These are phyloP conservation scores for Boletus hoseneyae DNA, from an alignment of 1,284 basidiomycete genomes.

Conservation along the genomic window DNA sequence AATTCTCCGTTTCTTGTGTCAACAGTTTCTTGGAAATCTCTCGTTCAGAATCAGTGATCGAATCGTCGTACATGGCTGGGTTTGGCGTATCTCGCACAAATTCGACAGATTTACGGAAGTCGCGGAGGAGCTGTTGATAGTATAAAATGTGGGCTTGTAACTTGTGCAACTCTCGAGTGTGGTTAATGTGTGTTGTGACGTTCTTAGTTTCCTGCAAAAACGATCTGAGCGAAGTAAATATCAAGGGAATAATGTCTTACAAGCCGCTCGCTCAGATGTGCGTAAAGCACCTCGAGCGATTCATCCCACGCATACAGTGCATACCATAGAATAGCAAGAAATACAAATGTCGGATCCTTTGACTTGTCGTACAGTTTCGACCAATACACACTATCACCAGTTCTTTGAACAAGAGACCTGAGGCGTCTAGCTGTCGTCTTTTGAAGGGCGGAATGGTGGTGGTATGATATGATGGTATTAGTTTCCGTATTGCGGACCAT, in stretches of 20 bases:
- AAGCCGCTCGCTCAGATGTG: constrained; percentile 41
- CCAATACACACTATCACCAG: constrained; percentile 50
- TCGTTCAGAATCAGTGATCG: constrained; percentile 13
- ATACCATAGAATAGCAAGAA: constrained; percentile 54
- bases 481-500: constrained; percentile 34
- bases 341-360: constrained; percentile 49
- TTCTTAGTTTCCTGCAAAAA: constrained; percentile 40
- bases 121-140: constrained; percentile 49
- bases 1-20: constrained; percentile 40
- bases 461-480: constrained; percentile 42
- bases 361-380: constrained; percentile 45
- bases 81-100: constrained; percentile 47
- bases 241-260: constrained; percentile 29
- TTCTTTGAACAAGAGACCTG: constrained; percentile 35
- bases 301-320: constrained; percentile 59
- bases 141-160: constrained; percentile 54
- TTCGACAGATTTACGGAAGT: constrained; percentile 48
- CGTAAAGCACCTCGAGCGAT: constrained; percentile 47
- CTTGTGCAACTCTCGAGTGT: constrained; percentile 50
- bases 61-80: constrained; percentile 37
- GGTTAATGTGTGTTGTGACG: constrained; percentile 30
- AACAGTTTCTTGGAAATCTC: constrained; percentile 31
- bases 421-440: constrained; percentile 36
- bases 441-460: constrained; percentile 32
- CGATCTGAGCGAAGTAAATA: background rate